Evolutionary conservation across 2,329 filamentous ascomycete species (phyloP).

Genomic region (Trichothecium roseum): DNA sequence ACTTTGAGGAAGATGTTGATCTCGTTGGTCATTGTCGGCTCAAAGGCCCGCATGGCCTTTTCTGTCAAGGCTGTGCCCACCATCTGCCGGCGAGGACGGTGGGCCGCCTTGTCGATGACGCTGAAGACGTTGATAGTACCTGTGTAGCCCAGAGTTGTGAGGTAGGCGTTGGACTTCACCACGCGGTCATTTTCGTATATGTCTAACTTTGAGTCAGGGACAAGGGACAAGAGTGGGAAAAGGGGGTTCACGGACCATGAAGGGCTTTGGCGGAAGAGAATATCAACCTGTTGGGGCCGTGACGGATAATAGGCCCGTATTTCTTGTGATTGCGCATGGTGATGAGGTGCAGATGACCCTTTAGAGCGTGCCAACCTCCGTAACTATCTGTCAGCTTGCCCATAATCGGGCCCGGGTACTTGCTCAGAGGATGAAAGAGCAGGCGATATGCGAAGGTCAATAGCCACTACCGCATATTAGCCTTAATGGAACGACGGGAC

Average conservation of each 20-base stretch:
- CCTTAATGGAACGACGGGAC: too few relatives aligned
- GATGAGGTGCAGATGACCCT: too few relatives aligned
- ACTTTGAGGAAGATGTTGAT: slow-evolving; percentile 5
- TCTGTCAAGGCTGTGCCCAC: slow-evolving; percentile 4
- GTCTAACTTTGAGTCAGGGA: too few relatives aligned
- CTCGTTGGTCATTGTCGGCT: slow-evolving; percentile 6
- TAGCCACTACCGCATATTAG: too few relatives aligned
- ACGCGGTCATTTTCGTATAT: slow-evolving; percentile 2
- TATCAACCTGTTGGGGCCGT: slow-evolving; percentile 66
- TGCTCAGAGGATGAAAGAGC: too few relatives aligned
- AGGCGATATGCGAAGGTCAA: too few relatives aligned
- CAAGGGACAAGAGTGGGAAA: too few relatives aligned
- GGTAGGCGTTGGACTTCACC: slow-evolving; percentile 1
- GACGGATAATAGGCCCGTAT: slow-evolving; percentile 60
- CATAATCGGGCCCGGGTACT: too few relatives aligned
- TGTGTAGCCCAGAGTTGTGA: neutral
- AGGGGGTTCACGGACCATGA: slow-evolving; percentile 56
- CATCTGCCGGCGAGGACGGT: slow-evolving; percentile 4
- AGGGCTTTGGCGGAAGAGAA: slow-evolving; percentile 63
- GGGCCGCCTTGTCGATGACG: slow-evolving; percentile 2
- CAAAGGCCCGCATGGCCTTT: slow-evolving; percentile 5
- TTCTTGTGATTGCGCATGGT: neutral
- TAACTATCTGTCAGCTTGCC: too few relatives aligned
- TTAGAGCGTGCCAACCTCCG: too few relatives aligned
- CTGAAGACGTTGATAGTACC: slow-evolving; percentile 6